A percentile compares a stretch with the other conserved stretches of the same genome.
Conservation (phyloP, 495 filamentous ascomycete species). For the Lindgomyces ingoldianus region DNA sequence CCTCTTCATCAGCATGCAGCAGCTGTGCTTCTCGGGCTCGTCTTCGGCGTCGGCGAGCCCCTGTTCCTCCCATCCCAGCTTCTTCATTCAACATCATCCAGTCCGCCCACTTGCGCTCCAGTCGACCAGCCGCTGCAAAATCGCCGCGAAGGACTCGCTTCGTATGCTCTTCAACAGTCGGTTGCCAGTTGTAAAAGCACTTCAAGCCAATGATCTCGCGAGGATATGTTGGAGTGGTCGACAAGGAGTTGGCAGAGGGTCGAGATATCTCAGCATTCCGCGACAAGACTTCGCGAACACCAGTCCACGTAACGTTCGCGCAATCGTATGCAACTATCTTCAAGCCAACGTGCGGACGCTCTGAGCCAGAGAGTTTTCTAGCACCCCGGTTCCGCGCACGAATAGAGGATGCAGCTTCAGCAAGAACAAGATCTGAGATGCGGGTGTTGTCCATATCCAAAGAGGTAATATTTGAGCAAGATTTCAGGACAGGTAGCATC, state of each 20-base stretch:
- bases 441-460: constrained; percentile 94
- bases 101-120: constrained; percentile 90
- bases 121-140: constrained; percentile 62
- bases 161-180: constrained; percentile 88
- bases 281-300: constrained; percentile 79
- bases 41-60: constrained; percentile 66
- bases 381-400: constrained; percentile 58
- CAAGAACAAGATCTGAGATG: constrained; percentile 81
- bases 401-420: constrained; percentile 78
- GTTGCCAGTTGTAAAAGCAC: constrained; percentile 94
- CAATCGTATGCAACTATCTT: constrained; percentile 89
- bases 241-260: constrained; percentile 43
- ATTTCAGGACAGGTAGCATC: constrained; percentile 79
- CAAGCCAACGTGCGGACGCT: constrained; percentile 59
- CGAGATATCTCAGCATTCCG: constrained; percentile 69
- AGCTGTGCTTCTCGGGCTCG: constrained; percentile 72
- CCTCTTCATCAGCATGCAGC: constrained; percentile 76
- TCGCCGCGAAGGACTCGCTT: constrained; percentile 79
- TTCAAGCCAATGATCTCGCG: constrained; percentile 80
- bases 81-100: constrained; percentile 93
- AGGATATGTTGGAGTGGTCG: constrained; percentile 52
- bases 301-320: constrained; percentile 86
- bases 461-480: constrained; percentile 65
- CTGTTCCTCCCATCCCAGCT: constrained; percentile 63
- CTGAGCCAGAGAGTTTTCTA: constrained; percentile 45